Conservation (phyloP, 495 filamentous ascomycete genomes). For the Neurospora intermedia region DNA sequence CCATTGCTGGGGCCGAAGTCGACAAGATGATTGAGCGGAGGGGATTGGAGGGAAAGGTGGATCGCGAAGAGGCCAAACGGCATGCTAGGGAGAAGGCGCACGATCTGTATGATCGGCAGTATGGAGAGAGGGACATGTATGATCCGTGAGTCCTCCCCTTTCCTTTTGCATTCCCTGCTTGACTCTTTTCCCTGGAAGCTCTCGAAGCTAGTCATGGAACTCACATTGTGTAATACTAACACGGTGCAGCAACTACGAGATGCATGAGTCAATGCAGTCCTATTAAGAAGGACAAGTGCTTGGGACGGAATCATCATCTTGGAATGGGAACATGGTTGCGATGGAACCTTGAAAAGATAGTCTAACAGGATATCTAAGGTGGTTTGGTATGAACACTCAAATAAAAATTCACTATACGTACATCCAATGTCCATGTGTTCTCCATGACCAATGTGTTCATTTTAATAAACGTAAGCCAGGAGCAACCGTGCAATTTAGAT, state of each 20-base stretch:
- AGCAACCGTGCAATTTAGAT: too few relatives aligned
- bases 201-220: neutral
- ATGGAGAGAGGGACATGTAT: conserved; percentile 37
- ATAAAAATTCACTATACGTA: too few relatives aligned
- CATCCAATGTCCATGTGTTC: too few relatives aligned
- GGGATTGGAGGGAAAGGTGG: conserved; percentile 52
- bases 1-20: conserved; percentile 60
- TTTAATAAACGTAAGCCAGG: too few relatives aligned
- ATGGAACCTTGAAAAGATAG: too few relatives aligned
- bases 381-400: too few relatives aligned
- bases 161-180: neutral
- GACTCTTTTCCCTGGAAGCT: neutral
- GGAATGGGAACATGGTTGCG: neutral
- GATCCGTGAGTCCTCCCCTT: conserved; percentile 33
- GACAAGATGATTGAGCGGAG: conserved; percentile 75
- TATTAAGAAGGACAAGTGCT: neutral
- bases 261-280: conserved; percentile 1
- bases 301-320: neutral
- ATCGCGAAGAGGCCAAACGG: conserved; percentile 54
- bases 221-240: neutral
- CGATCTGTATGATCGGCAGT: conserved; percentile 51
- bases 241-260: conserved; percentile 1
- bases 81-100: conserved; percentile 57
- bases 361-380: too few relatives aligned
- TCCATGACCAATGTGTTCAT: too few relatives aligned